Percentiles rank a stretch among this genome's conserved stretches.
phyloP scores from a whole-genome alignment of 1,284 basidiomycete species.

The Phellinidium pouzarii region DNA sequence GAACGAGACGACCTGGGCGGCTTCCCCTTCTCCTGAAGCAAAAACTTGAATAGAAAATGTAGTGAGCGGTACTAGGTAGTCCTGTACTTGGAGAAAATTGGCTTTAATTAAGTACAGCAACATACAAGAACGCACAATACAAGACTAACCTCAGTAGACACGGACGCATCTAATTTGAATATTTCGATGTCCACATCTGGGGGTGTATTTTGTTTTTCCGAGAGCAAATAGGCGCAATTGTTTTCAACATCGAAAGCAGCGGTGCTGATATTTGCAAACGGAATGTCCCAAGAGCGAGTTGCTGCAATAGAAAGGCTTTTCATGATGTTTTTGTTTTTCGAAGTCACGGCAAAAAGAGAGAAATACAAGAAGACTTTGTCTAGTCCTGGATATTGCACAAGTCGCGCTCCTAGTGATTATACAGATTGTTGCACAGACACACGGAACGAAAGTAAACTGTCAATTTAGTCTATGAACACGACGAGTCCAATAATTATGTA shows the following conservation, averaged over 20 bases:
- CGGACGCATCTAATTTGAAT: constrained; percentile 38
- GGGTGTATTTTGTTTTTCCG: constrained; percentile 44
- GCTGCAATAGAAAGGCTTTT: constrained; percentile 10
- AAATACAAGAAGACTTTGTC: too few relatives aligned
- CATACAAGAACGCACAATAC: not conserved
- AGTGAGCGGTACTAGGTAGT: constrained; percentile 2
- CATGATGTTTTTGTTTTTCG: constrained; percentile 3
- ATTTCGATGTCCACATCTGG: constrained; percentile 56
- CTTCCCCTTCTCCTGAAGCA: not conserved
- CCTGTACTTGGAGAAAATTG: constrained; percentile 9
- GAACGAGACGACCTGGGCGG: constrained; percentile 9
- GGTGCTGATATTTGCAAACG: constrained; percentile 34
- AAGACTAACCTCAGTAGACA: constrained; percentile 22
- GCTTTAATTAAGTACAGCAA: not conserved
- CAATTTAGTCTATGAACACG: too few relatives aligned
- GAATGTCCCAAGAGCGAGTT: constrained; percentile 15
- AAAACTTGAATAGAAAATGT: not conserved
- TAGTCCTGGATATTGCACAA: too few relatives aligned
- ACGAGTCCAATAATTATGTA: too few relatives aligned
- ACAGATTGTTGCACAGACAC: too few relatives aligned
- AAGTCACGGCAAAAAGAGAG: too few relatives aligned
- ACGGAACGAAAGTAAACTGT: too few relatives aligned
- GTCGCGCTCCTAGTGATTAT: too few relatives aligned
- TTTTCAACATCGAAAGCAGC: constrained; percentile 66
- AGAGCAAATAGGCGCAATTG: constrained; percentile 51